Evolutionary conservation across 2,329 filamentous ascomycete species (phyloP), one percentile per base, ranked within the genome.

Genomic region (Fusarium incarnatum): DNA sequence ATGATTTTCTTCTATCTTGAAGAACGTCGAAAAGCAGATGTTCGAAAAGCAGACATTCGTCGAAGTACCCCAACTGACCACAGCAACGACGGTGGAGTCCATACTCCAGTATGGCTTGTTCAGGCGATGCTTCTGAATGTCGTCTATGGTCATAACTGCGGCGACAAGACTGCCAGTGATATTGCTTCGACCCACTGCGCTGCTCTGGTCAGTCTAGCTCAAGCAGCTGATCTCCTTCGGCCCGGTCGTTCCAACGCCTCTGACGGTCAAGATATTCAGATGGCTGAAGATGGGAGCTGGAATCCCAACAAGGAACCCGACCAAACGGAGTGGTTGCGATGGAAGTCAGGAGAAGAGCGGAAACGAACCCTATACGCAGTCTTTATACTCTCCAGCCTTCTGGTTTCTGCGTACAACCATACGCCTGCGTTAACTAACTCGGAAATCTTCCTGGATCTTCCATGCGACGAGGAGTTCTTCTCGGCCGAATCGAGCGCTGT

Each of bases 121-220:
- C 96, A 98, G 80, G 94, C 95, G 1, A 98, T 98, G 95, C 84
- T 98, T 11, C 86, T 99, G 53, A 98, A 97, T 77, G 93, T 98
- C 40, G 92, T 98, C 18, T 98, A 97, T 77, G 95, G 95, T 16
- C 93, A 98, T 79, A 97, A 97, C 72, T 97, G 94, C 78, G 94
- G 93, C 40, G 95, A 98, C 78, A 95, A 97, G 82, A 91, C 90
- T 56, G 92, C 94, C 23, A 94, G 93, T 64, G 94, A 98, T 77
- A 97, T 97, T 75, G 95, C 95, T 2, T 94, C 92, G 68, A 97
- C 93, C 2, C 95, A 98, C 78, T 97, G 93, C 77, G 93, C 94
- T 10, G 93, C 94, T 22, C 83, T 99, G 44, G 94, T 98, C 56
- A 97, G 94, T 78, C 88, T 99, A 54, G 94, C 95, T 6, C 91